These are phyloP conservation scores for Suillus weaverae DNA, from an alignment of 768 basidiomycete species.

Conservation along the genomic window DNA sequence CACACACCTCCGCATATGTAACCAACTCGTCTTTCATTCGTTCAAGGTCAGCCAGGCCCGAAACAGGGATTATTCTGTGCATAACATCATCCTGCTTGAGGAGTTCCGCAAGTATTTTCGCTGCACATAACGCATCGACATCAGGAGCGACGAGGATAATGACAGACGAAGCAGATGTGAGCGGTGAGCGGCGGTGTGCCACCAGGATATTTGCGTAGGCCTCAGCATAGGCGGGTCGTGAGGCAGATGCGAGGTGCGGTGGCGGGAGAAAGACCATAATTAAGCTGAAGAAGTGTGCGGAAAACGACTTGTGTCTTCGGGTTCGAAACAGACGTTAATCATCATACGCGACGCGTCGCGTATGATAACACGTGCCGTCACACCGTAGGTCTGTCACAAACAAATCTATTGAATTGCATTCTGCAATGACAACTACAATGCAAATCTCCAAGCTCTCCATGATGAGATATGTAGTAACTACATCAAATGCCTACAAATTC, in stretches of 20 bases:
- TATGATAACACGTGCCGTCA: slow-evolving; percentile 9
- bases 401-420: too few relatives aligned
- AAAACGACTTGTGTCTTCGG: neutral
- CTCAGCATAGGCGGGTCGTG: slow-evolving; percentile 64
- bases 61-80: slow-evolving; percentile 86
- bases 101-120: slow-evolving; percentile 84
- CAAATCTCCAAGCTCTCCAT: neutral
- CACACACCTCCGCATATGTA: slow-evolving; percentile 63
- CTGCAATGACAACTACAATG: neutral
- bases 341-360: slow-evolving; percentile 13
- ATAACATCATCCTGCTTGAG: slow-evolving; percentile 94
- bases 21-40: slow-evolving; percentile 63
- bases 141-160: slow-evolving; percentile 86
- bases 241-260: slow-evolving; percentile 61
- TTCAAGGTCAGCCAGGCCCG: slow-evolving; percentile 79
- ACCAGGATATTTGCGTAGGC: slow-evolving; percentile 75
- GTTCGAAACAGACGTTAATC: slow-evolving; percentile 2
- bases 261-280: slow-evolving; percentile 75
- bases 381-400: slow-evolving; percentile 1
- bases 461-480: neutral
- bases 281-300: neutral
- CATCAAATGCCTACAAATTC: too few relatives aligned
- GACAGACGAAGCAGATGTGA: slow-evolving; percentile 79
- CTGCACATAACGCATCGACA: slow-evolving; percentile 90
- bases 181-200: slow-evolving; percentile 68